Evolutionary conservation across 1,284 basidiomycete genomes (phyloP), one percentile per base, ranked within the genome.

Genomic region (Anthracocystis setariae): DNA sequence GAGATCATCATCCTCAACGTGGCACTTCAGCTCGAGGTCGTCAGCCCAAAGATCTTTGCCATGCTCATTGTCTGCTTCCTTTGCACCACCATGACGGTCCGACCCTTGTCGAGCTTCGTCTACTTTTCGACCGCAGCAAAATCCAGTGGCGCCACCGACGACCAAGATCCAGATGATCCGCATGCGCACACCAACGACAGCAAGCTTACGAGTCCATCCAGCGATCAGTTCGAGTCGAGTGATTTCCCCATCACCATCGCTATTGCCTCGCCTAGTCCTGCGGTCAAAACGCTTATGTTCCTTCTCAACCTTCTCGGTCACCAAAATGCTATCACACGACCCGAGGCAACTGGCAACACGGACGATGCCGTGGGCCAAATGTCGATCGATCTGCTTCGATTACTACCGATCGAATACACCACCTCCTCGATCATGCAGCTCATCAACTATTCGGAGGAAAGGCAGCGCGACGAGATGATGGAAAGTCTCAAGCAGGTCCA

Each of bases 1-100:
- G 74, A 76, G 56, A 62, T 76, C 56, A 68, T 76, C 52, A 76
- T 76, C 40, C 63, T 74, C 56, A 73, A 70, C 18, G 67, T 73
- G 0, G 74, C 61, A 8, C 52, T 67, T 7, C 57, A 74, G 45
- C 45, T 68, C 23, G 53, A 59, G 18, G 67, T 76, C 10, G 61
- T 76, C 38, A 61, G 42, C n/a, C 37, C 49, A 12, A 64, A 52
- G 37, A 60, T 74, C 21, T 76, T 74, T 42, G 64, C 67, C 18
- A 75, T 75, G 73, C 56, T 75, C n/a, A 62, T 72, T 48, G 45
- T 73, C 25, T 68, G 59, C 58, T 74, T 73, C 56, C 50, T 71
- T 24, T 65, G 61, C 51, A 69, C 73, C 24, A 74, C 72, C 32
- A 52, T 70, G 56, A 56, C 68, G 10, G 72, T 74, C 13, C 54